Base-by-base conservation (phyloP, 495 filamentous ascomycete genomes). In the Lichina pygmaea region DNA sequence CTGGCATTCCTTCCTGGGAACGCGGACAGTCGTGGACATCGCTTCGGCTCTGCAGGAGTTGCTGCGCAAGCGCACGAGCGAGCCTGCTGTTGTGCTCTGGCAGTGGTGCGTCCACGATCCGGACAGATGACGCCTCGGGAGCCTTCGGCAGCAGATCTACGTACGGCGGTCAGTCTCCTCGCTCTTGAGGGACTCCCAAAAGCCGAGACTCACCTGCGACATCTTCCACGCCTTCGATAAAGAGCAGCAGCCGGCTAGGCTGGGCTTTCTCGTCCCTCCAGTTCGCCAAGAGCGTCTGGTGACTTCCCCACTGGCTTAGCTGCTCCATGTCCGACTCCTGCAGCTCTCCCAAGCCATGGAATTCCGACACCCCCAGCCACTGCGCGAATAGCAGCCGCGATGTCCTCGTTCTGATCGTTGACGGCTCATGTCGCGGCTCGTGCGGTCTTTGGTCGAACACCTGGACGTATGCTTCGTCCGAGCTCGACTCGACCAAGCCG, bases 381-480 rank as follows among this genome's bases (percentile, higher is more conserved):
- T 69, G 65, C 46, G 72, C 68, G 39, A 76, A 43, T 31, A 76
- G 55, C 33, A 69, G 58, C 51, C 63, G 62, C 41, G 71, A 67
- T 34, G 60, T 57, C 51, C 63, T 58, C 30, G 71, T 61, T 33
- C 41, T 54, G 15, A 62, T 51, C 10, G 48, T 46, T 33, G 49
- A 46, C 10, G 39, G 39, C 16, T 47, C n/a, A 32, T 8, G 33
- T n/a, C 17, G 24, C 13, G n/a, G 24, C 10, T 32, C n/a, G 13
- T 11, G 36, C 13, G 12, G 38, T 10, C 48, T 33, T 16, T 50
- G 45, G 45, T 63, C 55, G 51, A 48, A 53, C 8, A 55, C 31
- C 50, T 51, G 60, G 40, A 62, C 55, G 24, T 38, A 24, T 24
- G 24, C 24, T 24, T 24, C 24, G 4, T 24, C 4, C 24, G 24